Evolutionary conservation across 169 alveolate species (phyloP).

Genomic region (Plasmodium coatneyi): DNA sequence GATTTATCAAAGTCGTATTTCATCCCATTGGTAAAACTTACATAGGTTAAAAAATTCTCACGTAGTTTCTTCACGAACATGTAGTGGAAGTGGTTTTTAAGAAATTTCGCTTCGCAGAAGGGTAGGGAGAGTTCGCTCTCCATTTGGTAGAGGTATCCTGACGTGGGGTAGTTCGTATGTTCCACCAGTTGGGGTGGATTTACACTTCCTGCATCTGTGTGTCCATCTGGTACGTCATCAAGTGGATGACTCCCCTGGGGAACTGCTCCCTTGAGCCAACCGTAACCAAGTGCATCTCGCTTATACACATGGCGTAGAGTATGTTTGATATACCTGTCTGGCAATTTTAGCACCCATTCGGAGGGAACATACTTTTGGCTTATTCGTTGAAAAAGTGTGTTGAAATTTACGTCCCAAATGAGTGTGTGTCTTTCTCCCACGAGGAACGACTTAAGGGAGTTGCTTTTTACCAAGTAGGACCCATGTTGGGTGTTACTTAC

Average conservation of each 20-base stretch:
- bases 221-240: not conserved
- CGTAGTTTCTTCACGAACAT: constrained; percentile 22
- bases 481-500: constrained; percentile 27
- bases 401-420: constrained; percentile 34
- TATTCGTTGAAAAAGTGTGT: constrained; percentile 25
- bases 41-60: constrained; percentile 14
- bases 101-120: constrained; percentile 40
- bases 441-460: constrained; percentile 17
- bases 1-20: constrained; percentile 14
- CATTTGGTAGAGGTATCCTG: constrained; percentile 48
- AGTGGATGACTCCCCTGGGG: not conserved
- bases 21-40: constrained; percentile 58
- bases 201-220: not conserved
- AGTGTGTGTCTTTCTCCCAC: constrained; percentile 21
- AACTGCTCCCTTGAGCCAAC: not conserved
- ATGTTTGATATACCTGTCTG: constrained; percentile 24
- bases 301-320: constrained; percentile 25
- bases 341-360: not conserved
- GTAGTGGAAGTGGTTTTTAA: constrained; percentile 48
- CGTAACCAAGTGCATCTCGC: constrained; percentile 7
- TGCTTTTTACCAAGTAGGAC: constrained; percentile 15
- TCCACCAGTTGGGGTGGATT: not conserved
- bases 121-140: constrained; percentile 65
- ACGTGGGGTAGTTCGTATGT: constrained; percentile 33
- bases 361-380: constrained; percentile 24